Base-by-base conservation (phyloP, 1,284 basidiomycete species). In the Takashimella koratensis region DNA sequence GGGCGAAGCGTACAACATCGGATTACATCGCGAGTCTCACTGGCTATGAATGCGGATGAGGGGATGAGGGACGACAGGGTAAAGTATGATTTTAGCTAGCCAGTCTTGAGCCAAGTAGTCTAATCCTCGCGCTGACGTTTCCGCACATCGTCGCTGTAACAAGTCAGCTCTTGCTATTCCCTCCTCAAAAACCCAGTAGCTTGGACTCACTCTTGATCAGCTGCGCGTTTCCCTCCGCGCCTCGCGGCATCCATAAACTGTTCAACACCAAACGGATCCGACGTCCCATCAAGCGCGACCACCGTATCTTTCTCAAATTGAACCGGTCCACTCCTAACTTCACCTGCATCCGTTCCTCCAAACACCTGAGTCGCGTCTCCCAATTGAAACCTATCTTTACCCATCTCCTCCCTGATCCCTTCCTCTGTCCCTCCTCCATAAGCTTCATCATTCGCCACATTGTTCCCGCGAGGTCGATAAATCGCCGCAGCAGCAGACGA, bases 171-270 rank as follows among this genome's bases (percentile, higher is more conserved):
- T 11, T 40, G 16, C 23, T 19, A 25, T 25, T 36, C 20, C 23
- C 20, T 36, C 23, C 21, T 26, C 12, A 5, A n/a, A 47, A 27
- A 24, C 40, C n/a, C 39, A 8, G 40, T 24, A 47, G 20, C 23
- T 5, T 10, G 6, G 6, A 63, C 65, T 60, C 45, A 65, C 63
- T 54, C 53, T 21, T 59, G 57, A 39, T 70, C 73, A 3, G 73
- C 76, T 10, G 90, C 87, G 60, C 93, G 81, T 78, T 97, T 97
- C 71, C 85, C 86, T 4, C 93, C 94, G 20, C 86, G 86, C 81
- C 94, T 97, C 12, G 95, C 96, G 70, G 94, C 91, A 70, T 97
- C 90, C 79, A 98, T 82, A 80, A 98, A 98, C 73, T 96, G 86
- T 75, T 96, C 90, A 63, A 98, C 83, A 61, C 95, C 94, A 71